These are phyloP conservation scores for Phytophthora pini DNA, from an alignment of 352 stramenopile species.

Conservation along the genomic window DNA sequence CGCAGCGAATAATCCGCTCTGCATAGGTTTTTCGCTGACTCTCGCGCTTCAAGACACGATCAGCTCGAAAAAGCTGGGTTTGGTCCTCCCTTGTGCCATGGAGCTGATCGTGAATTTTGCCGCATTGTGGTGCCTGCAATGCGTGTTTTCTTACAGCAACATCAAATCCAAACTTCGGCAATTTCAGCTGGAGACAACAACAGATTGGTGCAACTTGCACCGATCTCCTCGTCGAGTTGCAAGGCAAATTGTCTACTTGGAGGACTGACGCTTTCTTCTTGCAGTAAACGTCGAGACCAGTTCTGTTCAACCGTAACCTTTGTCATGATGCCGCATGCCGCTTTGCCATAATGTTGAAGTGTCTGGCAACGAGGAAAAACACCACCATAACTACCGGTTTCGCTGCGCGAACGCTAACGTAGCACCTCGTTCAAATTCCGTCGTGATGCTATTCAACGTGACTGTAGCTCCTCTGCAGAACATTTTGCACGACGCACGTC, in stretches of 20 bases:
- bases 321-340: too few relatives aligned
- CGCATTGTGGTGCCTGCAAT: not conserved
- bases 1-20: not conserved
- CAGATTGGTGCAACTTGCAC: not conserved
- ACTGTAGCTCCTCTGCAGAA: conserved; percentile 1
- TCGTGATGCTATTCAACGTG: not conserved
- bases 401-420: conserved; percentile 13
- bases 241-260: not conserved
- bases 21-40: conserved; percentile 9
- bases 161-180: not conserved
- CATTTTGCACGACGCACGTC: not conserved
- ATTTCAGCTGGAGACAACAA: conserved; percentile 5
- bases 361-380: conserved; percentile 15
- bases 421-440: not conserved
- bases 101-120: conserved; percentile 19
- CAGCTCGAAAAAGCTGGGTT: not conserved
- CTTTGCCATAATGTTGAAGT: conserved; percentile 26
- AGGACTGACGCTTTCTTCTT: too few relatives aligned
- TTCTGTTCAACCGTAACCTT: too few relatives aligned
- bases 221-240: conserved; percentile 3
- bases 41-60: conserved; percentile 12
- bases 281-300: too few relatives aligned
- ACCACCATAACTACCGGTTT: conserved; percentile 1
- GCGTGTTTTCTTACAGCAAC: conserved; percentile 9
- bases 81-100: conserved; percentile 14